Evolutionary conservation across 352 stramenopile genomes (phyloP), one percentile per base, ranked within the genome.

Genomic region (Globisporangium ultimum): DNA sequence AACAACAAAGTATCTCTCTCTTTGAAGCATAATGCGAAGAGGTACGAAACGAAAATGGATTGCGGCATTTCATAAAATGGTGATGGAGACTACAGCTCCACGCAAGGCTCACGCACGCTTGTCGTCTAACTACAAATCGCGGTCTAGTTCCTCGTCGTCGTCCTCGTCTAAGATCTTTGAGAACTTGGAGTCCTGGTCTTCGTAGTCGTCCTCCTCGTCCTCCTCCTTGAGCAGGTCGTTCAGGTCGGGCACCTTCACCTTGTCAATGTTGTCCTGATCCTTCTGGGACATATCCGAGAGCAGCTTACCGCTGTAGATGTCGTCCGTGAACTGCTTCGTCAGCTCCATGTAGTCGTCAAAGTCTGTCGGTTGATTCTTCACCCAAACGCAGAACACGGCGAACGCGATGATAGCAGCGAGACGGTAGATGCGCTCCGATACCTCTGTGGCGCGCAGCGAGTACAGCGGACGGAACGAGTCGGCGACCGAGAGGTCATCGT

Each of bases 271-370:
- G 71, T 98, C 96, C 71, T 98, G 97, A 65, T 98, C 89, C 73
- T 97, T 95, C 66, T 99, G 96, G 24, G 95, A 98, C 67, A 99
- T 98, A 74, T 99, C 97, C 42, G 91, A 97, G 47, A 99, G 76
- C 57, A 99, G 78, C 59, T 98, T 99, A 63, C 97, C 97, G 36
- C 95, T 97, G 84, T 99, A 99, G 63, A 99, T 95, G 80, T 99
- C 97, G 71, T 98, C 96, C 57, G 98, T 97, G 70, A 99, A 99
- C 74, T 99, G 97, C 70, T 98, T 98, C 64, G 98, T 98, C 32
- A 97, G 89, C 66, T 94, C 80, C 70, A 99, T 98, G 83, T 99
- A 99, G 6, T 97, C 96, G 87, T 99, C 97, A 79, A 99, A 99
- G 72, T 99, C 97, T 12, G 97, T 99, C 12, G 97, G 97, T 75